Evolutionary conservation across 164 flowering plant species (phyloP).

Genomic region (Berberis thunbergii): DNA sequence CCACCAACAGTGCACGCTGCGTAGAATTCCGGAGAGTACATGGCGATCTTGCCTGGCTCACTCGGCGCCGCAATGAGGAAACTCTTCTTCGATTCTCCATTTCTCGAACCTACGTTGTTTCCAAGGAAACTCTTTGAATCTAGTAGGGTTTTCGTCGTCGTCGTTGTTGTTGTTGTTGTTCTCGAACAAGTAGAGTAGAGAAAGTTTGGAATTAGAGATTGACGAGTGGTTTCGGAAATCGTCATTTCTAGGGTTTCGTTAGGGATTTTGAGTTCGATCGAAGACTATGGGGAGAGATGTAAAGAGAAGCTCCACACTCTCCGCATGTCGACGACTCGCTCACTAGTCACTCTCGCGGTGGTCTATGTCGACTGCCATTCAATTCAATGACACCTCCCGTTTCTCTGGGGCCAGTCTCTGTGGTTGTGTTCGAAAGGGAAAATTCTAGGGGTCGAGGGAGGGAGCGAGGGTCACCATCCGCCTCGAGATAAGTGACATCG

Average conservation of each 20-base stretch:
- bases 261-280: background rate
- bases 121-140: constrained; percentile 9
- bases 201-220: constrained; percentile 37
- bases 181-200: constrained; percentile 26
- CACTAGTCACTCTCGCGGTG: too few relatives aligned
- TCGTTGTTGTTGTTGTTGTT: background rate
- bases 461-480: too few relatives aligned
- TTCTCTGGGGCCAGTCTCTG: too few relatives aligned
- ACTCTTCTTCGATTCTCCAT: background rate
- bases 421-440: too few relatives aligned
- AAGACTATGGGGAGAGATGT: background rate
- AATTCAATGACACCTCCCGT: too few relatives aligned
- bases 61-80: constrained; percentile 49
- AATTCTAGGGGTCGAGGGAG: too few relatives aligned
- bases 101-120: background rate
- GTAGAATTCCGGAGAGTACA: constrained; percentile 74
- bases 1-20: constrained; percentile 84
- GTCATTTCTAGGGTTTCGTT: constrained; percentile 18
- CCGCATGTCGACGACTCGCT: too few relatives aligned
- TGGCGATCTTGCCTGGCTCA: constrained; percentile 61
- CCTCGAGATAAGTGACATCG: too few relatives aligned
- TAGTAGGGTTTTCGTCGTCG: constrained; percentile 4
- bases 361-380: too few relatives aligned
- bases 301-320: too few relatives aligned
- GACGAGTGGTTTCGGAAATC: constrained; percentile 21